Conservation (phyloP, 2,329 filamentous ascomycete genomes). For the Ilyonectria destructans region DNA sequence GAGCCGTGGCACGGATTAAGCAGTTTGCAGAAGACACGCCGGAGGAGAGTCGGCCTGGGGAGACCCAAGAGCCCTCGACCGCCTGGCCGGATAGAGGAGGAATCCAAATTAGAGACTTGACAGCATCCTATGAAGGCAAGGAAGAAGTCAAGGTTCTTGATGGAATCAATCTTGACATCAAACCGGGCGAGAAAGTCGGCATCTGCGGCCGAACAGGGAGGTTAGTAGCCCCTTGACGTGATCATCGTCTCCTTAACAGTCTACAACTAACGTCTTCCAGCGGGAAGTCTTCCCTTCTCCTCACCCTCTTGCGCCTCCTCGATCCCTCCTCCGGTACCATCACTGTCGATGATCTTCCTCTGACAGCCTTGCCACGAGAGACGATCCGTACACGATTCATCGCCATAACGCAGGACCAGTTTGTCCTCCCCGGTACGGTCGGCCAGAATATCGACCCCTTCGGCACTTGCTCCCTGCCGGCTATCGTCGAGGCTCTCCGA, state of each 20-base stretch:
- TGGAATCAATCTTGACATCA: conserved; percentile 43
- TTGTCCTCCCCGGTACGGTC: conserved; percentile 63
- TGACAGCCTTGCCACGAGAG: conserved; percentile 60
- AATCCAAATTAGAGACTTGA: conserved; percentile 48
- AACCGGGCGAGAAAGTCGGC: conserved; percentile 64
- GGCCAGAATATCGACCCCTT: conserved; percentile 65
- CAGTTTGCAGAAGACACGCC: conserved; percentile 50
- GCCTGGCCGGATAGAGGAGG: conserved; percentile 53
- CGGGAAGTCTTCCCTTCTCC: conserved; percentile 67
- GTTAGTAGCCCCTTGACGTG: conserved; percentile 34
- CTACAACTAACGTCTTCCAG: conserved; percentile 47
- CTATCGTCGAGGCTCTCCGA: conserved; percentile 59
- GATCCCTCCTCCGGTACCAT: conserved; percentile 59
- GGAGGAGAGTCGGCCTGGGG: conserved; percentile 46
- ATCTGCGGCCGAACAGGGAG: conserved; percentile 68
- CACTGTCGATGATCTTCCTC: conserved; percentile 60
- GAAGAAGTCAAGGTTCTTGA: conserved; percentile 42
- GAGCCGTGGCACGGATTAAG: conserved; percentile 55
- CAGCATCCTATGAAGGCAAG: conserved; percentile 48
- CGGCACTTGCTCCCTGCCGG: conserved; percentile 49
- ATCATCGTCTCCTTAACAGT: not conserved
- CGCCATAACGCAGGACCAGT: conserved; percentile 66
- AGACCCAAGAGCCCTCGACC: conserved; percentile 39
- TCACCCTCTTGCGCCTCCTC: conserved; percentile 65
- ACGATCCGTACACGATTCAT: conserved; percentile 62